Evolutionary conservation across 2,329 filamentous ascomycete species (phyloP).

Genomic region (Pseudogymnoascus sp.): DNA sequence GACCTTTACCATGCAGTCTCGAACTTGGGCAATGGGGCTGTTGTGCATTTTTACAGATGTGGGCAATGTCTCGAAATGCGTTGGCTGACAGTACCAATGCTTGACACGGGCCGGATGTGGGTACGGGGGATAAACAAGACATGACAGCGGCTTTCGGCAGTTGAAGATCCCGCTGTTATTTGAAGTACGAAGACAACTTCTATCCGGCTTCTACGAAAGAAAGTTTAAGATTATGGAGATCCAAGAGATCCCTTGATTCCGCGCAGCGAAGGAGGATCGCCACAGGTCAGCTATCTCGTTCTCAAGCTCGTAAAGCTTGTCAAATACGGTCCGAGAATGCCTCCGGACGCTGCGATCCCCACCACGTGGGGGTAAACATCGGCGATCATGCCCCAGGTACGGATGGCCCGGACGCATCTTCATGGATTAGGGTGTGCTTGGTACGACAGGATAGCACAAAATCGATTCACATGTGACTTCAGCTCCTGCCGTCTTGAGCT

Average conservation of each 20-base stretch:
- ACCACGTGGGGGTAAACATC: not conserved
- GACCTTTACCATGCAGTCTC: not conserved
- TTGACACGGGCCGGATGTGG: not conserved
- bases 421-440: not conserved
- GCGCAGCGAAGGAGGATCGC: not conserved
- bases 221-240: slow-evolving; percentile 5
- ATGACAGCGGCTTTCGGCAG: slow-evolving; percentile 5
- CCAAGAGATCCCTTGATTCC: not conserved
- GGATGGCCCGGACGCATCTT: not conserved
- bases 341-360: not conserved
- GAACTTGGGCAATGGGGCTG: not conserved
- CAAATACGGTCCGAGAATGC: slow-evolving; percentile 1
- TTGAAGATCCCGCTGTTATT: not conserved
- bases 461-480: not conserved
- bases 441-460: not conserved
- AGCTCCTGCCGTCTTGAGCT: not conserved
- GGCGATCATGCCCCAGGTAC: slow-evolving; percentile 1
- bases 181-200: not conserved
- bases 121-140: not conserved
- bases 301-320: not conserved
- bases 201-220: not conserved
- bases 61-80: not conserved
- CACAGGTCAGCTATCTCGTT: not conserved
- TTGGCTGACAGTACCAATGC: not conserved
- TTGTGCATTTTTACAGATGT: not conserved